Percentiles rank a stretch among this genome's conserved stretches.
phyloP scores from a whole-genome alignment of 2,329 filamentous ascomycete species.

The Boeremia exigua region DNA sequence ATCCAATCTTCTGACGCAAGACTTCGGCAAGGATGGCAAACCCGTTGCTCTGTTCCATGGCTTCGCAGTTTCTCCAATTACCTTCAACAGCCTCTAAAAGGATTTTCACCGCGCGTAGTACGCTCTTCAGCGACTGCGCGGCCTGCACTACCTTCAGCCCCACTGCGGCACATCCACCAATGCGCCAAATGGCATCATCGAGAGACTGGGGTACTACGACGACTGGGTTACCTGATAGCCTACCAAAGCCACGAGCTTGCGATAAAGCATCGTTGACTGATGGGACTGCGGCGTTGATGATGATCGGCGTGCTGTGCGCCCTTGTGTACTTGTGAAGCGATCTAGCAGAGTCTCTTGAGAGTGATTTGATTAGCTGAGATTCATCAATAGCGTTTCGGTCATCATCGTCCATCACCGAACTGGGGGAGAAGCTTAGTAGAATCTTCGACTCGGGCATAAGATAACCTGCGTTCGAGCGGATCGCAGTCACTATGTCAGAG shows the following conservation, averaged over 20 bases:
- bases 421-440: slow-evolving; percentile 81
- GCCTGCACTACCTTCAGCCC: slow-evolving; percentile 84
- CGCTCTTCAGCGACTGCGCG: slow-evolving; percentile 71
- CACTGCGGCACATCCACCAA: slow-evolving; percentile 88
- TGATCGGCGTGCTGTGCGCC: slow-evolving; percentile 77
- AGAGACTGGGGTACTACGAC: slow-evolving; percentile 81
- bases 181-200: slow-evolving; percentile 89
- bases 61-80: slow-evolving; percentile 97
- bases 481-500: slow-evolving; percentile 89
- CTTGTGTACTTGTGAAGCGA: slow-evolving; percentile 73
- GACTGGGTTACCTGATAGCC: slow-evolving; percentile 82
- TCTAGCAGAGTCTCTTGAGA: slow-evolving; percentile 74
- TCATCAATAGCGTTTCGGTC: slow-evolving; percentile 75
- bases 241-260: slow-evolving; percentile 77
- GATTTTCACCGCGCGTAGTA: slow-evolving; percentile 79
- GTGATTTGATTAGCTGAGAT: slow-evolving; percentile 73
- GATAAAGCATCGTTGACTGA: slow-evolving; percentile 89
- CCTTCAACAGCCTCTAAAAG: slow-evolving; percentile 84
- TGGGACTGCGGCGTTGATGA: slow-evolving; percentile 86
- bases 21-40: slow-evolving; percentile 88
- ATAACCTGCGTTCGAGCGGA: slow-evolving; percentile 81
- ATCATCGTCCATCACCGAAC: slow-evolving; percentile 80
- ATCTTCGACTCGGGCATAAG: slow-evolving; percentile 83
- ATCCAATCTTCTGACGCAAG: slow-evolving; percentile 79
- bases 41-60: slow-evolving; percentile 95